phyloP scores from a whole-genome alignment of 768 basidiomycete species.

The Lactarius tabidus region DNA sequence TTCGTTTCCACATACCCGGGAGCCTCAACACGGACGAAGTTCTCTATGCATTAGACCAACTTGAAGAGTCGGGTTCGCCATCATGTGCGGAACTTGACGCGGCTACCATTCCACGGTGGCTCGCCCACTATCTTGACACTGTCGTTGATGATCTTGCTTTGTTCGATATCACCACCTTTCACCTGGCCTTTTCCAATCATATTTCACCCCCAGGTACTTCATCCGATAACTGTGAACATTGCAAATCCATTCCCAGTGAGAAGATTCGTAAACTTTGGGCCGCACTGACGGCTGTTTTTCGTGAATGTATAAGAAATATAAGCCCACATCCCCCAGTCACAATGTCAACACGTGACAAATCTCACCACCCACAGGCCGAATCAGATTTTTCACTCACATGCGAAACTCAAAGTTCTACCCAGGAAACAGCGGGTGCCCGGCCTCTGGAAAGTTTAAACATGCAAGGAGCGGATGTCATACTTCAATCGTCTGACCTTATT shows the following conservation, averaged over 20 bases:
- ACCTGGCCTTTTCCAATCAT: background rate
- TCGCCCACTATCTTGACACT: background rate
- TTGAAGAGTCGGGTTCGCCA: fast-evolving
- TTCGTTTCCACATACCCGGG: background rate
- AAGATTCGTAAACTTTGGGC: background rate
- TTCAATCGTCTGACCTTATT: background rate
- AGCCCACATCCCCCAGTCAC: background rate
- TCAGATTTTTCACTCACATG: background rate
- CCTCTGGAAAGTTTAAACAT: background rate
- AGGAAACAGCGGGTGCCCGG: background rate
- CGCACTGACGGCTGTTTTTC: background rate
- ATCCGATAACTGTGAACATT: background rate
- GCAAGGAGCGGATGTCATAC: background rate
- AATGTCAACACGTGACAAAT: background rate
- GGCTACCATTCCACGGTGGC: background rate
- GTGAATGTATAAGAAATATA: background rate
- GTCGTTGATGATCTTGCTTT: background rate
- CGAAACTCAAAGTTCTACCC: background rate
- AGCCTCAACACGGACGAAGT: background rate
- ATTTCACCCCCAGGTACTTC: background rate
- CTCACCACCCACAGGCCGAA: background rate
- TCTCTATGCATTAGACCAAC: background rate
- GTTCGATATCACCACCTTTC: background rate
- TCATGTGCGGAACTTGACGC: background rate
- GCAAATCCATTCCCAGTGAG: background rate